A percentile compares a stretch with the other conserved stretches of the same genome.
These are phyloP conservation scores for Xylaria sp. DNA, from an alignment of 495 filamentous ascomycete species.

Conservation along the genomic window DNA sequence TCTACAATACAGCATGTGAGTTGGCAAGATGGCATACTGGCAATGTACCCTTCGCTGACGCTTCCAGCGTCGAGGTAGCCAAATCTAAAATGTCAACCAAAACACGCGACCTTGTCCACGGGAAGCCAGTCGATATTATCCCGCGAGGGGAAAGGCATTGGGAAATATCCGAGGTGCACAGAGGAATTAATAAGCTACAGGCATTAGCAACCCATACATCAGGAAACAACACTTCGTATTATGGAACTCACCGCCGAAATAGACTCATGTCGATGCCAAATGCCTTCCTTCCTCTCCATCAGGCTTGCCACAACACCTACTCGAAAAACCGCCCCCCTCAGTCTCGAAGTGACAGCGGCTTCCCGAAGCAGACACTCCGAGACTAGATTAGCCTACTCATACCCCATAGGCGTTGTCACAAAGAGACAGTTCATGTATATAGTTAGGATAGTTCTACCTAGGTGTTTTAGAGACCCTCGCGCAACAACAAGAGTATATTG, in stretches of 20 bases:
- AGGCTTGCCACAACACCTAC: slow-evolving; percentile 57
- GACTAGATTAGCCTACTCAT: background rate
- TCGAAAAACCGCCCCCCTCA: slow-evolving; percentile 42
- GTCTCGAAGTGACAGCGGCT: slow-evolving; percentile 28
- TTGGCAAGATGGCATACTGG: slow-evolving; percentile 43
- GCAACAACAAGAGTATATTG: no score
- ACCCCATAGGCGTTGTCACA: background rate
- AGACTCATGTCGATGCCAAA: slow-evolving; percentile 56
- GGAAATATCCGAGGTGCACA: slow-evolving; percentile 37
- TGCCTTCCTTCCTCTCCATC: slow-evolving; percentile 13
- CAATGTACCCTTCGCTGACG: slow-evolving; percentile 35
- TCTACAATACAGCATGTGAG: slow-evolving; percentile 33
- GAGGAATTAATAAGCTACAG: slow-evolving; percentile 5
- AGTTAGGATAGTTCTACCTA: no score
- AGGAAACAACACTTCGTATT: background rate
- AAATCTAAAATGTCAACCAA: slow-evolving; percentile 30
- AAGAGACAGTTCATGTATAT: no score
- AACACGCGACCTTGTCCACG: slow-evolving; percentile 47
- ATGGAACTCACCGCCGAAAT: slow-evolving; percentile 44
- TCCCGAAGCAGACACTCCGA: slow-evolving; percentile 36
- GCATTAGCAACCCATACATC: background rate
- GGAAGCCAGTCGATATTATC: slow-evolving; percentile 55
- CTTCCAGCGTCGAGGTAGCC: background rate
- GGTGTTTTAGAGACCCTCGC: no score
- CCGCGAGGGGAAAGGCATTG: slow-evolving; percentile 33